phyloP scores from a whole-genome alignment of 371 early-diverging fungal species.

The Haplosporangium sp. region DNA sequence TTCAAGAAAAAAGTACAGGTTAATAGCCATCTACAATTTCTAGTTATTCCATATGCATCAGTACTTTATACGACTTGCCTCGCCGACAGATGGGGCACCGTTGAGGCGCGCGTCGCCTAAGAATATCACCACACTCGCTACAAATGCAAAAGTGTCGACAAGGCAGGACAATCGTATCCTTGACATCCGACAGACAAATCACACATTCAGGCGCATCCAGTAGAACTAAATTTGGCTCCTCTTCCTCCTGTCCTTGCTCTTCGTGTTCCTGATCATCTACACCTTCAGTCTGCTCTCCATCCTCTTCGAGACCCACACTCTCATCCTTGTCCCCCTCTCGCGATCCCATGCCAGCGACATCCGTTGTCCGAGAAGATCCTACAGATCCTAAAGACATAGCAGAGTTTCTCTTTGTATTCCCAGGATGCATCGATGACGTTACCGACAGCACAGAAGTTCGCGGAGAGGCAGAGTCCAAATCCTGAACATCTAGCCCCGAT shows the following conservation, averaged over 20 bases:
- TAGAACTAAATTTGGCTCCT: constrained; percentile 31
- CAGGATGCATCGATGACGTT: too few relatives aligned
- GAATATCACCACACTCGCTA: constrained; percentile 64
- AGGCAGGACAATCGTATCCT: constrained; percentile 64
- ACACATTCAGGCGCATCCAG: constrained; percentile 62
- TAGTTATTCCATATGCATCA: neutral
- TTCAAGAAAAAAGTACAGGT: neutral
- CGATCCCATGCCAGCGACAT: neutral
- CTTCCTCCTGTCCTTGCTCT: constrained; percentile 8
- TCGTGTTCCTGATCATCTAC: neutral
- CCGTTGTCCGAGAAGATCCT: neutral
- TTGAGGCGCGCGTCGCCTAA: constrained; percentile 60
- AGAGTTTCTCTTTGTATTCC: too few relatives aligned
- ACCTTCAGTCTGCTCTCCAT: constrained; percentile 4
- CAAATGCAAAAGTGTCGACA: constrained; percentile 70
- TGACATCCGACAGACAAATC: constrained; percentile 66
- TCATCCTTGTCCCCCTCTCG: too few relatives aligned
- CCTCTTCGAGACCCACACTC: neutral
- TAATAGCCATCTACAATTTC: neutral
- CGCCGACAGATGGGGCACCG: constrained; percentile 65
- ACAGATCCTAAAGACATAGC: constrained; percentile 5
- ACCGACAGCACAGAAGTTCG: too few relatives aligned
- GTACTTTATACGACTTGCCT: constrained; percentile 12
- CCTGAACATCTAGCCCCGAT: too few relatives aligned
- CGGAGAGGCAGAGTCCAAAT: too few relatives aligned